A percentile compares a stretch with the other conserved stretches of the same genome.
Evolutionary conservation across 176 grass and related monocot species (phyloP).

Genomic region (Eragrostis nindensis): DNA sequence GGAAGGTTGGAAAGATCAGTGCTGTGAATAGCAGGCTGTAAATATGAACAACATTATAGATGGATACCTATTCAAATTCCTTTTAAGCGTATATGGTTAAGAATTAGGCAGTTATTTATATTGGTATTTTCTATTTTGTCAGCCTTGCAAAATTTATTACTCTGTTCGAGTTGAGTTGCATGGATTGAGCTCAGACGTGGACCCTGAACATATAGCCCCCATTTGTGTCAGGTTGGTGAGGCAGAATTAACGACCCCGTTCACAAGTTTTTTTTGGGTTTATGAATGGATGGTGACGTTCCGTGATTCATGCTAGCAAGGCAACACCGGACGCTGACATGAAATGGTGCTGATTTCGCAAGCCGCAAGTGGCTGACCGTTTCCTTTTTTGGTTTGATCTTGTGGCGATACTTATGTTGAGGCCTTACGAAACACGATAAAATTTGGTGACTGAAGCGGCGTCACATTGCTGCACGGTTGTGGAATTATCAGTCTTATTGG

Average conservation of each 20-base stretch:
- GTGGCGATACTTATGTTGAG: background rate
- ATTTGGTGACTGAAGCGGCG: no score
- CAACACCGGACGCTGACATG: background rate
- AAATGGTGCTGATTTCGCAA: background rate
- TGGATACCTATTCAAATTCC: background rate
- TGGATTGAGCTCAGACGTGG: background rate
- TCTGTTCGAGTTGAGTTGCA: background rate
- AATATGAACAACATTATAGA: constrained; percentile 32
- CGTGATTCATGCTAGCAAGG: background rate
- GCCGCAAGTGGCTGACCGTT: background rate
- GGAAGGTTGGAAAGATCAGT: background rate
- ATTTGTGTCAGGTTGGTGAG: constrained; percentile 16
- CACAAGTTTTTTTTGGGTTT: background rate
- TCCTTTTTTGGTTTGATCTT: background rate
- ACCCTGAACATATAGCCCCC: background rate
- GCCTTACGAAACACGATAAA: background rate
- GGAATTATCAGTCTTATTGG: background rate
- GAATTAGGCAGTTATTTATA: background rate
- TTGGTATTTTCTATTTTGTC: background rate
- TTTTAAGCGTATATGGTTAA: background rate
- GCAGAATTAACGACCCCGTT: background rate
- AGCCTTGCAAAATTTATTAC: background rate
- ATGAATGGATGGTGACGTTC: background rate
- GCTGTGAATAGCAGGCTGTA: constrained; percentile 44
- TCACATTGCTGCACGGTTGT: background rate